These are phyloP conservation scores for Persicaria tinctoria DNA, from an alignment of 148 eudicot genomes.

Conservation along the genomic window DNA sequence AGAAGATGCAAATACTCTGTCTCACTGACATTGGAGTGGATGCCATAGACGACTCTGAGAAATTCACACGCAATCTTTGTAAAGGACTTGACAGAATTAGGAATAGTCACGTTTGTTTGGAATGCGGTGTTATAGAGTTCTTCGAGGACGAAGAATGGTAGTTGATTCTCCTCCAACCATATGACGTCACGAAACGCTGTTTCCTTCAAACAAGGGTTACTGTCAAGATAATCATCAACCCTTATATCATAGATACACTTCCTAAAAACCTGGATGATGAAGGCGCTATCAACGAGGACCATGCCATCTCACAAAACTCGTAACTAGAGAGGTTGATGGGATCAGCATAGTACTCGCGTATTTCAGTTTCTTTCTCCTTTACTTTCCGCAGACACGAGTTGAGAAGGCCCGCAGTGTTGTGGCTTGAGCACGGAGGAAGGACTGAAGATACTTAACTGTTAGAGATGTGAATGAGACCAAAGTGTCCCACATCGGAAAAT, in stretches of 20 bases:
- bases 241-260: too few relatives aligned
- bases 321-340: background rate
- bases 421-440: too few relatives aligned
- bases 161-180: background rate
- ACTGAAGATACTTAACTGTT: constrained; percentile 24
- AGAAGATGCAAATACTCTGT: constrained; percentile 12
- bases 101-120: background rate
- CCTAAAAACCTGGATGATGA: constrained; percentile 28
- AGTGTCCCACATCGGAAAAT: too few relatives aligned
- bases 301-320: background rate
- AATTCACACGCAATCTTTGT: constrained; percentile 9
- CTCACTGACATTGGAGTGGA: background rate
- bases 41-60: background rate
- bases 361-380: too few relatives aligned
- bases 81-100: background rate
- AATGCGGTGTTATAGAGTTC: background rate
- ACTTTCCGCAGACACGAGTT: too few relatives aligned
- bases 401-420: too few relatives aligned
- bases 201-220: background rate
- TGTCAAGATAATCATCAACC: too few relatives aligned
- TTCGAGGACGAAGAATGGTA: background rate
- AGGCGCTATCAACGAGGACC: constrained; percentile 1
- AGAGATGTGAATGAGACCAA: too few relatives aligned
- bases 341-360: background rate
- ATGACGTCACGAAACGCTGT: background rate